phyloP scores from a whole-genome alignment of 2,329 filamentous ascomycete species.

The Pseudocercospora macadamiae region DNA sequence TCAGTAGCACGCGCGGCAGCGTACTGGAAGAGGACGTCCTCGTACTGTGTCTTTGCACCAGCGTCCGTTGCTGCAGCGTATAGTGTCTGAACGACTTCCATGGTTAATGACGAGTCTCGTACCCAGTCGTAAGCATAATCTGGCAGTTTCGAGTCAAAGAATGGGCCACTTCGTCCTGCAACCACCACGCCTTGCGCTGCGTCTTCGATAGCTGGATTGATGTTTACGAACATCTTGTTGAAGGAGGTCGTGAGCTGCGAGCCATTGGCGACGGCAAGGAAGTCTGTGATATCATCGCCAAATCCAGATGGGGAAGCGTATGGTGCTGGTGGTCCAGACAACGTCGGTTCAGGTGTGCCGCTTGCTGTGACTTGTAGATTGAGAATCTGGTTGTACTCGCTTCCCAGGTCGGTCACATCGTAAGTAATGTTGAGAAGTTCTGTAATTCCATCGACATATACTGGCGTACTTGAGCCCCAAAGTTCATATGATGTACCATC shows the following conservation, averaged over 20 bases:
- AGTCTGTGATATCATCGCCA: constrained; percentile 36
- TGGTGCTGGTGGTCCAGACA: constrained; percentile 30
- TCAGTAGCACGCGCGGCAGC: constrained; percentile 34
- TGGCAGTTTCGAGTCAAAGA: constrained; percentile 31
- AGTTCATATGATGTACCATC: constrained; percentile 31
- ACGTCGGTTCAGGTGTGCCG: constrained; percentile 29
- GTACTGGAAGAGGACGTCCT: constrained; percentile 34
- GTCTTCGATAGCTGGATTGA: constrained; percentile 36
- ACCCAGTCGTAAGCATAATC: constrained; percentile 42
- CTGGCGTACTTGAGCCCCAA: constrained; percentile 33
- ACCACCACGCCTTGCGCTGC: constrained; percentile 37
- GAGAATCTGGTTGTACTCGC: constrained; percentile 32
- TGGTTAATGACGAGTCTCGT: constrained; percentile 35
- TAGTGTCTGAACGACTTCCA: constrained; percentile 35
- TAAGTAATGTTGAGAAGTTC: constrained; percentile 38
- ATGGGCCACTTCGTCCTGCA: constrained; percentile 35
- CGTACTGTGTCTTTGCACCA: constrained; percentile 27
- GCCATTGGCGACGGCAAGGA: constrained; percentile 26
- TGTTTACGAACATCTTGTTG: constrained; percentile 37
- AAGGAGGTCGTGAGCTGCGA: constrained; percentile 33
- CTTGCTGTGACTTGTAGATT: constrained; percentile 30
- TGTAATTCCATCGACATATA: constrained; percentile 37
- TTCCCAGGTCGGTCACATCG: constrained; percentile 32
- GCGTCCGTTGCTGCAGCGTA: constrained; percentile 31
- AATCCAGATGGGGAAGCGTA: constrained; percentile 36